Conservation (phyloP, 805 yeast genomes). For the Tetrapisispora nanseiensis region DNA sequence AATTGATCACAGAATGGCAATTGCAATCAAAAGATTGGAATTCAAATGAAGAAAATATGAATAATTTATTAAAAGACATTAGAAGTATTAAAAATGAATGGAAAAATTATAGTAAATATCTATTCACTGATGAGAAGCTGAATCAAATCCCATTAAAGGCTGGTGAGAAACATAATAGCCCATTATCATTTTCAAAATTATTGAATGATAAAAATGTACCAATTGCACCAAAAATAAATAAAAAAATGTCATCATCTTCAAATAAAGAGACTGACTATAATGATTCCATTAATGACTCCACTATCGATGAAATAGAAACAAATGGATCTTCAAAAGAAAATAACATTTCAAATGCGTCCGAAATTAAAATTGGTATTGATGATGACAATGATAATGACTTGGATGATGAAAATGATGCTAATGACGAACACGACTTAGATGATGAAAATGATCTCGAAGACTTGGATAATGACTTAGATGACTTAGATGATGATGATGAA, state of each 20-base stretch:
- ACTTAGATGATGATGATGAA: constrained; percentile 10
- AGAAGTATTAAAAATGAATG: constrained; percentile 16
- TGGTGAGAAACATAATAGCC: neutral
- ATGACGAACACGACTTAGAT: constrained; percentile 4
- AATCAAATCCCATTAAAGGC: neutral
- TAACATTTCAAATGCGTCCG: neutral
- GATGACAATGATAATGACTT: neutral
- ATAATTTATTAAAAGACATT: constrained; percentile 13
- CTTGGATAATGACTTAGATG: constrained; percentile 12
- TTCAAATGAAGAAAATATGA: constrained; percentile 1
- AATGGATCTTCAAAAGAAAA: neutral
- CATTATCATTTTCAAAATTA: neutral
- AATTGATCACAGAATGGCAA: constrained; percentile 29
- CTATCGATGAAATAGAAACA: constrained; percentile 2
- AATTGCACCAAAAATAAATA: neutral
- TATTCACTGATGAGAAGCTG: neutral
- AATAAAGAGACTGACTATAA: neutral
- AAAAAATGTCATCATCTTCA: no score
- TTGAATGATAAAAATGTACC: neutral
- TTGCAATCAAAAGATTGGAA: constrained; percentile 21
- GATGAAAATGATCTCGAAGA: constrained; percentile 7
- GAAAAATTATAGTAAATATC: constrained; percentile 13
- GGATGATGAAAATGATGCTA: constrained; percentile 3
- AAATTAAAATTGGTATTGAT: neutral
- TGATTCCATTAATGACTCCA: neutral